Evolutionary conservation across 2,329 filamentous ascomycete species (phyloP).

Genomic region (Aaosphaeria arxii): DNA sequence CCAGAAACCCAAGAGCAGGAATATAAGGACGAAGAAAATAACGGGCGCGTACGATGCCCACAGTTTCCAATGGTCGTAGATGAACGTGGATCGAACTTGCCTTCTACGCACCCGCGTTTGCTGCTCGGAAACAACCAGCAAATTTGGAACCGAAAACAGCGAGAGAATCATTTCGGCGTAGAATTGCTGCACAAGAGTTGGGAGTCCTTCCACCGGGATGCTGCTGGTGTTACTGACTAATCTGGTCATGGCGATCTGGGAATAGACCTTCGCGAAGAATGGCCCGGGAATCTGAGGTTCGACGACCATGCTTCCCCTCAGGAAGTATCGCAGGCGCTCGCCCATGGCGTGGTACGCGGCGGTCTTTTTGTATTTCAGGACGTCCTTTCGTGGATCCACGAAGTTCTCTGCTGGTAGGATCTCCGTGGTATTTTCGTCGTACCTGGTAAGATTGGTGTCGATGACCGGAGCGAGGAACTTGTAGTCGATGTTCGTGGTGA

Average conservation of each 20-base stretch:
- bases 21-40: conserved; percentile 24
- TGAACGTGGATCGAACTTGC: conserved; percentile 25
- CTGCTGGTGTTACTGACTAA: conserved; percentile 36
- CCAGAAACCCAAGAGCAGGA: conserved; percentile 23
- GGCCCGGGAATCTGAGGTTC: conserved; percentile 24
- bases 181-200: conserved; percentile 21
- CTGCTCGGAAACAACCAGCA: conserved; percentile 19
- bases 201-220: conserved; percentile 24
- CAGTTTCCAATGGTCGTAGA: conserved; percentile 25
- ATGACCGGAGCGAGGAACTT: conserved; percentile 26
- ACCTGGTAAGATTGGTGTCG: conserved; percentile 24
- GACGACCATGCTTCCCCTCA: conserved; percentile 28
- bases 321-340: conserved; percentile 26
- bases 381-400: conserved; percentile 21
- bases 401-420: conserved; percentile 20
- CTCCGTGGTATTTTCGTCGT: conserved; percentile 39
- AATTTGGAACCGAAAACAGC: conserved; percentile 31
- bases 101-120: conserved; percentile 16
- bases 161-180: conserved; percentile 35
- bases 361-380: conserved; percentile 25
- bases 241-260: conserved; percentile 42
- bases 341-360: conserved; percentile 35
- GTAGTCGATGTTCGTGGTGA: conserved; percentile 14
- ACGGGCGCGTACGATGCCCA: conserved; percentile 35
- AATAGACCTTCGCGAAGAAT: conserved; percentile 21